Conservation (phyloP, 169 alveolate species). For the Cystoisospora suis region DNA sequence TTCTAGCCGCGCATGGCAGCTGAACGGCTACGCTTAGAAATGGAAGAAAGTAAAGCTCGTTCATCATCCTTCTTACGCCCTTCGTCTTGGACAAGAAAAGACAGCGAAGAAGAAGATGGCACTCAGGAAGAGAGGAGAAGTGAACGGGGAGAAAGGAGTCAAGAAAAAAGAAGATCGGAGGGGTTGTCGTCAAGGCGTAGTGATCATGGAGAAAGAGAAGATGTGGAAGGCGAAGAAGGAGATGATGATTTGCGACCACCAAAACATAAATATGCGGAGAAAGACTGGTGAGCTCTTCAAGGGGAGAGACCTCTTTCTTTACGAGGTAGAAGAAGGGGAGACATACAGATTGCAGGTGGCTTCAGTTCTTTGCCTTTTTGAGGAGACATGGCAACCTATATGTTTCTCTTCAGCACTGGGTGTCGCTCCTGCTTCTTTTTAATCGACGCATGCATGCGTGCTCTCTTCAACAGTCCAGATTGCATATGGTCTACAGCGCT, state of each 20-base stretch:
- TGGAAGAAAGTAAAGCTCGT: neutral
- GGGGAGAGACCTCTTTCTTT: too few relatives aligned
- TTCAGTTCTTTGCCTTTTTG: too few relatives aligned
- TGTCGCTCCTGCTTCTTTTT: too few relatives aligned
- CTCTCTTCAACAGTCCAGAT: too few relatives aligned
- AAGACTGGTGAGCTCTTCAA: constrained; percentile 33
- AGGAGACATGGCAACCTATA: too few relatives aligned
- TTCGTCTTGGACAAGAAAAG: neutral
- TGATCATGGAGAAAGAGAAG: neutral
- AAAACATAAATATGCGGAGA: neutral
- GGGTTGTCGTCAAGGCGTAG: neutral
- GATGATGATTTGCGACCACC: neutral
- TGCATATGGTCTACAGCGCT: too few relatives aligned
- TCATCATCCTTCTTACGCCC: neutral
- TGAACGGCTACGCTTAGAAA: neutral
- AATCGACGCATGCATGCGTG: too few relatives aligned
- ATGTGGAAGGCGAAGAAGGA: neutral
- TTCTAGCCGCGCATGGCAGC: neutral
- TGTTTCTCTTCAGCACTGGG: too few relatives aligned
- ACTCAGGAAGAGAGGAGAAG: neutral
- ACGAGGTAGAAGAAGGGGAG: too few relatives aligned
- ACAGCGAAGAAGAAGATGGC: neutral
- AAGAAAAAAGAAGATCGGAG: neutral
- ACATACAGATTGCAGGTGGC: too few relatives aligned
- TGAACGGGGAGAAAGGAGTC: neutral